Percentiles rank a stretch among this genome's conserved stretches.
Evolutionary conservation across 768 basidiomycete species (phyloP).

Genomic region (Boletus subcaerulescens): DNA sequence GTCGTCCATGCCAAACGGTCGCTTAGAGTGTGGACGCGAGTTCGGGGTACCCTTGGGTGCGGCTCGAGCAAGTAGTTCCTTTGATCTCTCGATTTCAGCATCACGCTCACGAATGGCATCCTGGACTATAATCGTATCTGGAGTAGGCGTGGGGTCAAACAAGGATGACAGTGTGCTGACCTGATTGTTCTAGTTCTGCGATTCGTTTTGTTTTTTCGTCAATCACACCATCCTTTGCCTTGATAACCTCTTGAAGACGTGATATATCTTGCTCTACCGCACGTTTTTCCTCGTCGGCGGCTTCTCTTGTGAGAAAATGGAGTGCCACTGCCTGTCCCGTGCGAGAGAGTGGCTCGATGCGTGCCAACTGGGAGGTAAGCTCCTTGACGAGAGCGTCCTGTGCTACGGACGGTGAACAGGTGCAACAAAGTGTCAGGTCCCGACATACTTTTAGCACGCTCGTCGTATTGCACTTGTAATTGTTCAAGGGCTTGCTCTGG

Average conservation of each 20-base stretch:
- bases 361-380: slow-evolving; percentile 52
- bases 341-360: slow-evolving; percentile 51
- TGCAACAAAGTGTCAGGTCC: background rate
- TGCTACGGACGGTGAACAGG: slow-evolving; percentile 38
- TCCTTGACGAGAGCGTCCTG: slow-evolving; percentile 47
- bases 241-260: slow-evolving; percentile 41
- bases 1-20: slow-evolving; percentile 43
- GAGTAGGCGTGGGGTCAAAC: background rate
- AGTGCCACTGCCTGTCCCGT: slow-evolving; percentile 49
- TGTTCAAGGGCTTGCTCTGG: slow-evolving; percentile 54
- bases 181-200: slow-evolving; percentile 41
- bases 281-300: slow-evolving; percentile 66
- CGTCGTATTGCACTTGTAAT: slow-evolving; percentile 49
- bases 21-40: slow-evolving; percentile 32
- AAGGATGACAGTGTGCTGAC: slow-evolving; percentile 36
- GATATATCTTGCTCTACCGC: slow-evolving; percentile 46
- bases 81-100: slow-evolving; percentile 58
- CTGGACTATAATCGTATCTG: slow-evolving; percentile 38
- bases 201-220: slow-evolving; percentile 47
- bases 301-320: slow-evolving; percentile 70
- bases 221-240: slow-evolving; percentile 42
- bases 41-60: slow-evolving; percentile 40
- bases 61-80: slow-evolving; percentile 40
- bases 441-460: slow-evolving; percentile 47
- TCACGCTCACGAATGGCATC: slow-evolving; percentile 55